Evolutionary conservation across 352 stramenopile genomes (phyloP), one percentile per base, ranked within the genome.

Genomic region (Blastocystis sp.): DNA sequence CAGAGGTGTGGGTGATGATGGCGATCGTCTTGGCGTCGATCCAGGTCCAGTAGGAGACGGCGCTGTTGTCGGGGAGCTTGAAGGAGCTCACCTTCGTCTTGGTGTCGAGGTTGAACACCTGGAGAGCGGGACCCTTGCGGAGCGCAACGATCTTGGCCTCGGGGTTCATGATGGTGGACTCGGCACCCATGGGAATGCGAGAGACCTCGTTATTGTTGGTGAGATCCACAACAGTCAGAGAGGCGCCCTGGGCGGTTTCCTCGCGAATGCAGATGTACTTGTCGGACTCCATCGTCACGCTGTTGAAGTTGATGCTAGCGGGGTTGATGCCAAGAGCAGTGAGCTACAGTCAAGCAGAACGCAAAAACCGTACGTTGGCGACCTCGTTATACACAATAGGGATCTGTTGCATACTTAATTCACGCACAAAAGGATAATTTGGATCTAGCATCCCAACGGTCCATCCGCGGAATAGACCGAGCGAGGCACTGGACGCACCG

Each of bases 121-220:
- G 98, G 90, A 99, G 94, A 62, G 67, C 67, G 59, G 29, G 41
- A 24, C 65, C 65, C 85, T 91, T 91, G 66, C 92, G 92, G 21
- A 98, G 91, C 26, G 95, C 96, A 13, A 98, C 91, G 70, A 96
- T 94, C 77, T 95, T 96, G 9, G 92, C 94, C 61, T 96, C 93
- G n/a, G 98, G 98, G 93, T 99, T 99, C 98, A 99, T 99, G 88
- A 99, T 98, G 69, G 97, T 97, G n/a, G 97, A 97, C 91, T 99
- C 97, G 3, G 97, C 97, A 90, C 97, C 97, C 91, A 99, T 99
- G 33, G 96, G 96, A 88, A 96, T 95, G 62, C 96, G 95, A 65
- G 93, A 95, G 21, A 96, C 93, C 70, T 94, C 91, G 1, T 92
- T 93, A 33, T 92, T 91, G 55, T 94, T 94, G 69, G 93, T 91